phyloP scores from a whole-genome alignment of 257 asterid genomes.

The Anisodus tanguticus region DNA sequence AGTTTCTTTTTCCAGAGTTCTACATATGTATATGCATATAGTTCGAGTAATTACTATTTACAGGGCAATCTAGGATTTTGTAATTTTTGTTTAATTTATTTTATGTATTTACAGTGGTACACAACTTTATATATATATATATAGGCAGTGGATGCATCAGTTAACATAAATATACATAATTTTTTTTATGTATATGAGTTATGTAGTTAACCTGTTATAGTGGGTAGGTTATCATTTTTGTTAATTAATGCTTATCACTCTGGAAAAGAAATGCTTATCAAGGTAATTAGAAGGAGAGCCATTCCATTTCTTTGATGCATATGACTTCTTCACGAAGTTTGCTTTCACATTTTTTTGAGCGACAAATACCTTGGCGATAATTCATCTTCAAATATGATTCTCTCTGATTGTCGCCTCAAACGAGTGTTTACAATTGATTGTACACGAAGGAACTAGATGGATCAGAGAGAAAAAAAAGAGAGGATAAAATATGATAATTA shows the following conservation, averaged over 20 bases:
- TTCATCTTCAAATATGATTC: conserved; percentile 14
- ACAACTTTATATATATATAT: not conserved
- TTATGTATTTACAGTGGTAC: too few species aligned
- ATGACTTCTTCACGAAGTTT: not conserved
- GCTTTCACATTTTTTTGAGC: not conserved
- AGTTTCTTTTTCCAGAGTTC: too few species aligned
- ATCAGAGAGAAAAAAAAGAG: not conserved
- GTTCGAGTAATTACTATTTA: too few species aligned
- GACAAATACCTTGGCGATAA: not conserved
- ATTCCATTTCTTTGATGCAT: not conserved
- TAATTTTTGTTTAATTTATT: too few species aligned
- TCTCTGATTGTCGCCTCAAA: not conserved
- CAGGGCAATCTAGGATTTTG: too few species aligned
- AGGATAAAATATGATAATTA: not conserved
- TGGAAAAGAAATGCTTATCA: not conserved
- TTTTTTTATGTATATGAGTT: not conserved
- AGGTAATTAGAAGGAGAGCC: not conserved
- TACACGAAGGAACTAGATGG: not conserved
- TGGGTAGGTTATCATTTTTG: not conserved
- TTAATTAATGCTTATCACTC: not conserved
- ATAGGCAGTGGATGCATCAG: not conserved
- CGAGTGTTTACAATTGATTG: not conserved
- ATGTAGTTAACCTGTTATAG: not conserved
- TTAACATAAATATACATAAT: not conserved
- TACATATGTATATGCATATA: too few species aligned